Evolutionary conservation across 2,329 filamentous ascomycete species (phyloP).

Genomic region (Fusarium brevicatenulatum): DNA sequence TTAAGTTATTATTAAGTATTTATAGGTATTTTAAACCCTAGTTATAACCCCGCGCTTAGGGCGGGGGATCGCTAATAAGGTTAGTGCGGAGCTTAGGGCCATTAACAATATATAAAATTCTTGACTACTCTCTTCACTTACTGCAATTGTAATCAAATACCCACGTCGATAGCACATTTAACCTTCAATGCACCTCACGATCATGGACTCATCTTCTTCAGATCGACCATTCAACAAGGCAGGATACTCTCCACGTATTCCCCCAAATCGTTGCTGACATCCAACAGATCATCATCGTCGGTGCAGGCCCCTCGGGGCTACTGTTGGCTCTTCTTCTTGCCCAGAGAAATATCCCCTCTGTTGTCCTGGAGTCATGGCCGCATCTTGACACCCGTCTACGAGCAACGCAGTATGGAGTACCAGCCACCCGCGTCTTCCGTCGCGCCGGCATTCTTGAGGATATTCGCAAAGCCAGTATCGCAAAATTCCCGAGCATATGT

Average conservation of each 20-base stretch:
- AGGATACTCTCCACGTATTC: background rate
- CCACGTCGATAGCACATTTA: accelerated
- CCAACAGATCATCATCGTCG: background rate
- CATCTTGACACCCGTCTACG: constrained; percentile 1
- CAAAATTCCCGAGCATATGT: background rate
- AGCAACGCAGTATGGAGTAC: constrained; percentile 7
- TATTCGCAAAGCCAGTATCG: constrained; percentile 1
- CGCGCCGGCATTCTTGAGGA: background rate
- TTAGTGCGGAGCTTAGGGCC: background rate
- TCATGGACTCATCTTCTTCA: background rate
- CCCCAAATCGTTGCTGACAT: background rate
- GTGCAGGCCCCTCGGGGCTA: background rate
- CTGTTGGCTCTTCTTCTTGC: background rate
- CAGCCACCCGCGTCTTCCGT: background rate
- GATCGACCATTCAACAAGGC: background rate
- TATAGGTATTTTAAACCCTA: too few relatives aligned
- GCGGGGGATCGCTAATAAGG: background rate
- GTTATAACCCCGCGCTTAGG: background rate
- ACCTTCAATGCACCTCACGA: accelerated
- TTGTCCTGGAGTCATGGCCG: background rate
- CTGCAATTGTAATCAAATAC: background rate
- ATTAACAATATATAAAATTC: background rate
- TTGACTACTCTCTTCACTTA: background rate
- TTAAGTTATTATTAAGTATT: too few relatives aligned
- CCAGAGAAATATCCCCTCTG: background rate